phyloP scores from a whole-genome alignment of 2,329 filamentous ascomycete species.

The Grosmannia penicillata region DNA sequence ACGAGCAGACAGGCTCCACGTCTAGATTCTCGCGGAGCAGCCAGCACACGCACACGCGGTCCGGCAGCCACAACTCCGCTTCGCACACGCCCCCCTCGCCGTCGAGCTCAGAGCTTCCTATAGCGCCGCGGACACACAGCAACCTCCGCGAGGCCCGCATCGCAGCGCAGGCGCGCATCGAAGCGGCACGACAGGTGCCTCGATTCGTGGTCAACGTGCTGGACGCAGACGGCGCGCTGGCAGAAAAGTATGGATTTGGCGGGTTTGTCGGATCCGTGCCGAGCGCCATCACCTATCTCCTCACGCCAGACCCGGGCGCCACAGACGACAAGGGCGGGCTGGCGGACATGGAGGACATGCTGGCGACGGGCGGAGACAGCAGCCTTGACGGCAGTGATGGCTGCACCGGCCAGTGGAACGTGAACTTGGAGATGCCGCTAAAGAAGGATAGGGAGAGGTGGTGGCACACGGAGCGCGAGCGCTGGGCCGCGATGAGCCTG shows the following conservation, averaged over 20 bases:
- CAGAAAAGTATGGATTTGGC: conserved; percentile 39
- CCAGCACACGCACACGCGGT: background rate
- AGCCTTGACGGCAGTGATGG: conserved; percentile 16
- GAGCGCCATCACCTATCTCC: conserved; percentile 44
- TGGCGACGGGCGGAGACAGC: conserved; percentile 33
- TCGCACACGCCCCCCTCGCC: background rate
- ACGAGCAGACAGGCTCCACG: conserved; percentile 5
- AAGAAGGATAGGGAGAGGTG: conserved; percentile 21
- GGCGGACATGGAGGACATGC: conserved; percentile 34
- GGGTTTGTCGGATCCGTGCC: conserved; percentile 46
- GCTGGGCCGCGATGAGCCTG: conserved; percentile 16
- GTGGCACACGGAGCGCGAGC: conserved; percentile 20
- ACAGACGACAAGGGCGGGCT: conserved; percentile 42
- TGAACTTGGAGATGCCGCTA: conserved; percentile 12
- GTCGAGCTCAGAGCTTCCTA: background rate
- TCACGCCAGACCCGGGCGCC: conserved; percentile 41
- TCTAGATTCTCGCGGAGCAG: background rate
- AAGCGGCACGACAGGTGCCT: conserved; percentile 37
- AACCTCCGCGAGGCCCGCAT: conserved; percentile 38
- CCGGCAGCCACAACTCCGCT: background rate
- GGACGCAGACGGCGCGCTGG: conserved; percentile 33
- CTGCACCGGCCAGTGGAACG: conserved; percentile 21
- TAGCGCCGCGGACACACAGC: conserved; percentile 1
- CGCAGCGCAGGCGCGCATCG: conserved; percentile 50
- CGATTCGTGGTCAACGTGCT: conserved; percentile 44